Conservation (phyloP, 2,329 filamentous ascomycete genomes). For the Cercospora sojina region DNA sequence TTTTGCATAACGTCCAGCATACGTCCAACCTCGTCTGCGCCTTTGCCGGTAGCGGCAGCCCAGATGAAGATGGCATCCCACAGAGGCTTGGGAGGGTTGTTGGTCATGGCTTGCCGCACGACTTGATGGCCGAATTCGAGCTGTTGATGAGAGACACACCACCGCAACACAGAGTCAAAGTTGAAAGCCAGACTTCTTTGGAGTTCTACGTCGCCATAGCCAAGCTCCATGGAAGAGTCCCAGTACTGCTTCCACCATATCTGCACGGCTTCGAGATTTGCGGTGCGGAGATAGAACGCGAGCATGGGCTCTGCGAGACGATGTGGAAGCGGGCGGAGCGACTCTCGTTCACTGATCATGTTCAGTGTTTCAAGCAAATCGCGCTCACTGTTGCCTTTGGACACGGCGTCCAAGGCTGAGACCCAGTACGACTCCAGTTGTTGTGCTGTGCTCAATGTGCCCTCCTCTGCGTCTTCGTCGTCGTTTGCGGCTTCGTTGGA, state of each 20-base stretch:
- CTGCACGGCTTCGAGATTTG: slow-evolving; percentile 62
- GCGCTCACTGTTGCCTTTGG: slow-evolving; percentile 57
- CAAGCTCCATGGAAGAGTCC: background rate
- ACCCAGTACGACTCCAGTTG: slow-evolving; percentile 3
- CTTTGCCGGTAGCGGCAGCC: slow-evolving; percentile 70
- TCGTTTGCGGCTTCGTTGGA: background rate
- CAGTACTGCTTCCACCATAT: slow-evolving; percentile 49
- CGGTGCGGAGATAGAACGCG: slow-evolving; percentile 59
- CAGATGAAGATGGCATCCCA: slow-evolving; percentile 76
- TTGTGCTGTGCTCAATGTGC: background rate
- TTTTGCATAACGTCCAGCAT: slow-evolving; percentile 67
- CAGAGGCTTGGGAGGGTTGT: slow-evolving; percentile 37
- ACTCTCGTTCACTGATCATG: slow-evolving; percentile 47
- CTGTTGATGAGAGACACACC: slow-evolving; percentile 49
- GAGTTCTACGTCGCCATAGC: background rate
- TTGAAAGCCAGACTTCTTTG: background rate
- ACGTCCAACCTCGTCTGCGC: slow-evolving; percentile 68
- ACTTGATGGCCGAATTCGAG: slow-evolving; percentile 62
- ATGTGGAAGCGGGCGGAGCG: background rate
- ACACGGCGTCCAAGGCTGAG: slow-evolving; percentile 56
- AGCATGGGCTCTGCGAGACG: slow-evolving; percentile 33
- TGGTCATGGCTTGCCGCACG: slow-evolving; percentile 46
- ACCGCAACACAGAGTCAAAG: slow-evolving; percentile 19
- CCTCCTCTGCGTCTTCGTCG: background rate
- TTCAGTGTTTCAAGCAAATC: slow-evolving; percentile 59